Base-by-base conservation (phyloP, 2,329 filamentous ascomycete genomes). In the Blastomyces gilchristii region DNA sequence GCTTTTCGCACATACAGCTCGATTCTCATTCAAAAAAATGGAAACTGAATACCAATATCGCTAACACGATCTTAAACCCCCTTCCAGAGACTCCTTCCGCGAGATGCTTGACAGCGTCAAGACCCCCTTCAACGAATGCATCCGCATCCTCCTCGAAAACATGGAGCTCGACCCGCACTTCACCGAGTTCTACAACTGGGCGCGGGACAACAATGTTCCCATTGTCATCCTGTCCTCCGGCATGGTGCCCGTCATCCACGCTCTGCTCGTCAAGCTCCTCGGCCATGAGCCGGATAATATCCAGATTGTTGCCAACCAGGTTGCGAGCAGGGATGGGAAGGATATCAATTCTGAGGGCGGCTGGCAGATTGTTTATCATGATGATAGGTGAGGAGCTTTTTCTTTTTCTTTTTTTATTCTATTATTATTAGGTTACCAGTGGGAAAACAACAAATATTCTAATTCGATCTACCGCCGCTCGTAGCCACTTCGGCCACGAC, bases 171-270 rank as follows among this genome's bases (percentile, higher is more conserved):
- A 99, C 78, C 90, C 91, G 0, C 82, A 87, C 69, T 99, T 97
- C 81, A 85, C 85, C 71, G 85, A 88, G 69, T 99, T 97, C 78
- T 93, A 91, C 78, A 77, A 85, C 68, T 99, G 91, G 90, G 84
- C 88, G 41, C 83, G 86, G 66, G 81, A 82, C 67, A 87, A 93
- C 77, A 92, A 96, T 73, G 86, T 97, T 16, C 94, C 94, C 34
- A 88, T 97, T 66, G 91, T 97, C 25, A 89, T 99, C 28, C 81
- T 99, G 43, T 94, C 89, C 66, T 90, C 89, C 54, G 94, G 94
- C 67, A 97, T 99, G 94, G 83, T 86, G 69, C 93, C 93, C 47
- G 85, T 97, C 69, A 97, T 99, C 74, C 85, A 87, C 65, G 90
- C 89, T 18, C 81, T 97, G 67, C 81, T 99, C 64, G 83, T 87